These are phyloP conservation scores for Xylariaceae sp. DNA, from an alignment of 2,329 filamentous ascomycete genomes.

Conservation along the genomic window DNA sequence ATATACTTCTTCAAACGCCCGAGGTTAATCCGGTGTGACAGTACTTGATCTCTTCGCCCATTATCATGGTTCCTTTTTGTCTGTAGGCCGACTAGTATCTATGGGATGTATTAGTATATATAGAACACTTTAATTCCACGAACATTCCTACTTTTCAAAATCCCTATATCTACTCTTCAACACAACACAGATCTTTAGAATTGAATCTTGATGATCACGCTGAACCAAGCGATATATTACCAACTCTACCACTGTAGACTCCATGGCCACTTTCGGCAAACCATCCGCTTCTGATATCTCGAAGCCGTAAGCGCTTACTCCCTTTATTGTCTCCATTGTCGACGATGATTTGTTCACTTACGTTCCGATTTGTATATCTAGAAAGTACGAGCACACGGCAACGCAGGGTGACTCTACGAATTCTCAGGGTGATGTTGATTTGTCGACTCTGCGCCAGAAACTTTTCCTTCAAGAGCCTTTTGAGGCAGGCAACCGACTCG, in stretches of 20 bases:
- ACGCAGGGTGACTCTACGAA: too few relatives aligned
- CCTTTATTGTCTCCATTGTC: background rate
- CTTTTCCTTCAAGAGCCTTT: background rate
- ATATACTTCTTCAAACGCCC: too few relatives aligned
- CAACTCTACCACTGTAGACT: background rate
- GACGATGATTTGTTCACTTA: background rate
- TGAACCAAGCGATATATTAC: background rate
- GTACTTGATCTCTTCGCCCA: background rate
- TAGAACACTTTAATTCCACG: background rate
- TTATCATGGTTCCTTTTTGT: background rate
- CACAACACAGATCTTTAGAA: background rate
- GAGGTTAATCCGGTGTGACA: background rate
- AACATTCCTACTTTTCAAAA: background rate
- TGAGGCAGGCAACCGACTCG: background rate
- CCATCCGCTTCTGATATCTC: background rate
- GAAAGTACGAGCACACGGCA: background rate
- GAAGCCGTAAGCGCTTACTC: background rate
- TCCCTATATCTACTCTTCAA: background rate
- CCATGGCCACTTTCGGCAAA: background rate
- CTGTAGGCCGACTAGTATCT: background rate
- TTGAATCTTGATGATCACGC: too few relatives aligned
- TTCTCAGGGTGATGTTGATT: background rate
- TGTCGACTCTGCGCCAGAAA: background rate
- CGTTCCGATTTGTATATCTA: background rate
- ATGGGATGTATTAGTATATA: background rate